Conservation (phyloP, 345 rosid species). For the Eucalyptus regnans region DNA sequence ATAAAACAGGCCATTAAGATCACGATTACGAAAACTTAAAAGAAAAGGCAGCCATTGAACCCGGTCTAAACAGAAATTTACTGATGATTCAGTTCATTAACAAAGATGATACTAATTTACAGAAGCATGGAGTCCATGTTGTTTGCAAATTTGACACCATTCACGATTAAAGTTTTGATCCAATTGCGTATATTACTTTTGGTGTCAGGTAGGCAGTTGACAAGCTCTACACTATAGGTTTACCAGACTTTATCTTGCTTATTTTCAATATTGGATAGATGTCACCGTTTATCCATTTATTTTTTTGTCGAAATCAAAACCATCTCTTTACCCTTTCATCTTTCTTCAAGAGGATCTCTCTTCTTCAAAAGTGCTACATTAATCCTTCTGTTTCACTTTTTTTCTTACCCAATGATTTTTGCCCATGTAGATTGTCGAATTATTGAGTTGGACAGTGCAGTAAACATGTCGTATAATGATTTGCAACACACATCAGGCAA, state of each 20-base stretch:
- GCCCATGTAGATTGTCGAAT: neutral
- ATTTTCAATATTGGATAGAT: neutral
- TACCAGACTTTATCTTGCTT: neutral
- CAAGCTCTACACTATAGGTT: neutral
- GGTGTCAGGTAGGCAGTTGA: neutral
- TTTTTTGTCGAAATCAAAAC: neutral
- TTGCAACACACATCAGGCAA: neutral
- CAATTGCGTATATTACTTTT: neutral
- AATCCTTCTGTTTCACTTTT: neutral
- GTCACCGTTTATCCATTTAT: neutral
- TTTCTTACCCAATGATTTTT: neutral
- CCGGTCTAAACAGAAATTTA: neutral
- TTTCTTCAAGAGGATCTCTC: neutral
- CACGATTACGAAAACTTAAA: neutral
- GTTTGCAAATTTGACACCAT: neutral
- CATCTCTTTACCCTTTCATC: neutral
- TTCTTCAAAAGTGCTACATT: neutral
- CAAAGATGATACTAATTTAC: neutral
- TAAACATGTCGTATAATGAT: neutral
- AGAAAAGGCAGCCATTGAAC: neutral
- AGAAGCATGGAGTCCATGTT: neutral
- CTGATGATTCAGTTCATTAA: neutral
- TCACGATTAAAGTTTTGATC: neutral
- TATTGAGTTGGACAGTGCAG: neutral
- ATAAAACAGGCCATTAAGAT: neutral